Percentiles rank a stretch among this genome's conserved stretches.
Evolutionary conservation across 352 stramenopile genomes (phyloP).

Genomic region (Globisporangium acanthophoron): DNA sequence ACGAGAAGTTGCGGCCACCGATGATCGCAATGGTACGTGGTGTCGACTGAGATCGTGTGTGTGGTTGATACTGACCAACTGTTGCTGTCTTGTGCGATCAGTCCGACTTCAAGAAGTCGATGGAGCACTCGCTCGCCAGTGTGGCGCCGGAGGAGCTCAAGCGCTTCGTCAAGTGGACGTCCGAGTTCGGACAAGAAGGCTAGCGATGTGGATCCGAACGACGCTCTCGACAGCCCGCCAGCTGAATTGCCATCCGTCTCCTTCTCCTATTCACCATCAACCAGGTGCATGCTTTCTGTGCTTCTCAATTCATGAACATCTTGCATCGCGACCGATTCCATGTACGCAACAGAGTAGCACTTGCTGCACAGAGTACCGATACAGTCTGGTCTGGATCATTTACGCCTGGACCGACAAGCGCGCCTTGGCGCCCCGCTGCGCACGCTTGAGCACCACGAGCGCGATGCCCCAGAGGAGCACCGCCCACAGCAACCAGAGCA

Average conservation of each 20-base stretch:
- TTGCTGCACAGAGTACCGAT: background rate
- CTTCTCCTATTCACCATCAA: background rate
- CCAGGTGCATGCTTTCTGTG: background rate
- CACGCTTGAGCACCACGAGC: constrained; percentile 25
- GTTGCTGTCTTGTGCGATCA: constrained; percentile 19
- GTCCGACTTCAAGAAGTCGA: constrained; percentile 94
- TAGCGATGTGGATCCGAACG: constrained; percentile 23
- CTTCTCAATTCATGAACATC: background rate
- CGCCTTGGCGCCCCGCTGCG: background rate
- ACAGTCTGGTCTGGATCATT: background rate
- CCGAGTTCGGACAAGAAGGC: constrained; percentile 98
- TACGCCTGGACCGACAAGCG: background rate
- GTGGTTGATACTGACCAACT: background rate
- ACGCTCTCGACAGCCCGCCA: background rate
- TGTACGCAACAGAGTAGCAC: background rate
- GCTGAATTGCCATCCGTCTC: background rate
- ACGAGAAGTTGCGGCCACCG: constrained; percentile 82
- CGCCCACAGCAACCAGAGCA: constrained; percentile 71
- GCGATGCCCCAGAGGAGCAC: constrained; percentile 59
- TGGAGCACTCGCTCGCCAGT: constrained; percentile 92
- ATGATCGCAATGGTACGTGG: constrained; percentile 78
- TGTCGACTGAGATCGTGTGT: background rate
- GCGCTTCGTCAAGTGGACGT: constrained; percentile 98
- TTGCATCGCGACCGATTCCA: background rate
- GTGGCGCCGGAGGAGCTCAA: constrained; percentile 97